These are phyloP conservation scores for Ophiorrhiza pumila DNA, from an alignment of 257 asterid species.

Conservation along the genomic window DNA sequence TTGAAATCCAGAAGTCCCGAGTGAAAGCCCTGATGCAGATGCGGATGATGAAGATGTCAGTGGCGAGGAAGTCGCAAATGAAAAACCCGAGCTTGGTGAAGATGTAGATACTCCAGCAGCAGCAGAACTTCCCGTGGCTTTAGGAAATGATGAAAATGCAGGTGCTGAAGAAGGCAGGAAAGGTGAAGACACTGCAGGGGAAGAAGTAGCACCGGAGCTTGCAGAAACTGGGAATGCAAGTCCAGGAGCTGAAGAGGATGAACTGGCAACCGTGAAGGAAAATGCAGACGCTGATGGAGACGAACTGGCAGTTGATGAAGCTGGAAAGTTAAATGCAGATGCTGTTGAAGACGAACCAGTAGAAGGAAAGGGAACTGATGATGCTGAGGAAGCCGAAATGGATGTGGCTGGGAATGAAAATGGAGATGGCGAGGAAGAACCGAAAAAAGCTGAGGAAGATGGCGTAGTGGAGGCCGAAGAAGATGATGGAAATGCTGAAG, in stretches of 20 bases:
- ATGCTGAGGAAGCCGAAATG: slow-evolving; percentile 21
- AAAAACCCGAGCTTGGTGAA: background rate
- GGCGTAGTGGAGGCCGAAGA: slow-evolving; percentile 17
- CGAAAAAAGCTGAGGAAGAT: background rate
- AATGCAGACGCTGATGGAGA: slow-evolving; percentile 37
- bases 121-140: slow-evolving; percentile 27
- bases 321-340: slow-evolving; percentile 38
- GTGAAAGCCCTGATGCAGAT: slow-evolving; percentile 31
- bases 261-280: slow-evolving; percentile 14
- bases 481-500: slow-evolving; percentile 29
- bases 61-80: background rate
- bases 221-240: slow-evolving; percentile 11
- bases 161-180: slow-evolving; percentile 21
- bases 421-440: slow-evolving; percentile 40
- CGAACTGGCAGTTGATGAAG: slow-evolving; percentile 29
- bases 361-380: slow-evolving; percentile 31
- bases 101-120: slow-evolving; percentile 18
- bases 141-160: slow-evolving; percentile 25
- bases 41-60: background rate
- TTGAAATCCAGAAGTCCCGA: slow-evolving; percentile 45
- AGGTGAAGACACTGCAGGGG: slow-evolving; percentile 12
- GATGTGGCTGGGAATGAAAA: slow-evolving; percentile 39
- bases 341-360: slow-evolving; percentile 31
- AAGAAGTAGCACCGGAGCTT: slow-evolving; percentile 18
- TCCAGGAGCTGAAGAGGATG: slow-evolving; percentile 18